Base-by-base conservation (phyloP, 2,329 filamentous ascomycete species). In the Fusarium sp. region DNA sequence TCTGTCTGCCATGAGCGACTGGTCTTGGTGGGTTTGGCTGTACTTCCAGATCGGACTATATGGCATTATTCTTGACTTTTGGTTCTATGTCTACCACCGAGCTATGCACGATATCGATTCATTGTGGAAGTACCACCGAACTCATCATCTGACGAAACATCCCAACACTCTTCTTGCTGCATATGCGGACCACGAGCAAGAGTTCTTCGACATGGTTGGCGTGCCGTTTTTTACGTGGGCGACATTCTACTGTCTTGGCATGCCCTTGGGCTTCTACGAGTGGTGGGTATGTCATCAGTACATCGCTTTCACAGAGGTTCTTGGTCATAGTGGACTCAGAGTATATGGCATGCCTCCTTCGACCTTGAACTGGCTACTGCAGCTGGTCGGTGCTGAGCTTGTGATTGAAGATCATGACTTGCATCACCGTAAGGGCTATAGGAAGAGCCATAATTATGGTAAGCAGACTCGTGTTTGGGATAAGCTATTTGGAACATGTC, bases 231-330 rank as follows among this genome's bases (percentile, higher is more conserved):
- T 69, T 6, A 69, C 65, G 1, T 69, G 50, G 58, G 16, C 16
- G 18, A 64, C 65, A 2, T 69, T 69, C n/a, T 39, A 30, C 14
- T 39, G 44, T 18, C 7, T 67, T 6, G 54, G 63, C 2, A 63
- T 69, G 4, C 65, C 63, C 1, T 18, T 69, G 2, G 65, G 63
- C 26, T 69, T 53, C 7, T 69, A 69, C 4, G 65, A 69, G 1
- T 69, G 65, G 65, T 69, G 65, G 65, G 59, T 69, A 7, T 69
- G 65, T 25, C 65, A 69, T 26, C 65, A 69, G 37, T 69, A 69
- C n/a, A 60, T 69, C 0, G 50, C 58, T 18, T 69, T 69, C n/a
- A 69, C 65, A 9, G 65, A 69, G 13, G 63, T 69, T 5, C 30
- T 69, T 0, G 65, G 65, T 1, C 65, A 69, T 21, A 69, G 63